Conservation (phyloP, 148 eudicot genomes). For the Drosera capensis region DNA sequence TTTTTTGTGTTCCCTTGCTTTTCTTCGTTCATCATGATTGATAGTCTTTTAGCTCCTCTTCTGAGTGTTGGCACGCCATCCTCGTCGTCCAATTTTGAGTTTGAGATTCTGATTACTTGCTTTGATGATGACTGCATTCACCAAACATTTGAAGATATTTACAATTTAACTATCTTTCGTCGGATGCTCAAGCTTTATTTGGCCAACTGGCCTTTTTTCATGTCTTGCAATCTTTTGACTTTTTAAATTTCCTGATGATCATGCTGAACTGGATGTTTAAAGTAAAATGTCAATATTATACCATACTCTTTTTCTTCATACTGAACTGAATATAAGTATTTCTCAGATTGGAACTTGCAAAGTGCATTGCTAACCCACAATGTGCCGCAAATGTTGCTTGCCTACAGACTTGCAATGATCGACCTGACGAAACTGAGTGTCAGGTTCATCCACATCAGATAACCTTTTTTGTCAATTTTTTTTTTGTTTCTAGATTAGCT, state of each 20-base stretch:
- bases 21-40: neutral
- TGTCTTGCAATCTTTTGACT: no score
- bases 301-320: slow-evolving; percentile 6
- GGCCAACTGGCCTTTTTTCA: no score
- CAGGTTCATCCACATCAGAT: slow-evolving; percentile 32
- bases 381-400: slow-evolving; percentile 99
- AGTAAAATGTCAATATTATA: no score
- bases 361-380: slow-evolving; percentile 90
- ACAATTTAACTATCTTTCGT: no score
- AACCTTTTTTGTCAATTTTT: no score
- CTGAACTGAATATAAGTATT: neutral
- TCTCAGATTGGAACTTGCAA: slow-evolving; percentile 76
- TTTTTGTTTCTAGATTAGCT: slow-evolving; percentile 6
- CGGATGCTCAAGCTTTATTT: no score
- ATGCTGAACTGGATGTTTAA: no score
- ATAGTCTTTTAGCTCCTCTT: neutral
- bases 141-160: no score
- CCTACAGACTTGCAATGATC: slow-evolving; percentile 84
- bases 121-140: no score
- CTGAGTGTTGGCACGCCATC: neutral
- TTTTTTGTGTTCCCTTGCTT: neutral
- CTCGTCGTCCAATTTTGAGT: neutral
- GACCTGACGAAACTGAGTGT: slow-evolving; percentile 98
- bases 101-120: neutral
- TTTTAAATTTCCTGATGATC: no score